Evolutionary conservation across 768 basidiomycete species (phyloP).

Genomic region (Xerocomus spinulosus): DNA sequence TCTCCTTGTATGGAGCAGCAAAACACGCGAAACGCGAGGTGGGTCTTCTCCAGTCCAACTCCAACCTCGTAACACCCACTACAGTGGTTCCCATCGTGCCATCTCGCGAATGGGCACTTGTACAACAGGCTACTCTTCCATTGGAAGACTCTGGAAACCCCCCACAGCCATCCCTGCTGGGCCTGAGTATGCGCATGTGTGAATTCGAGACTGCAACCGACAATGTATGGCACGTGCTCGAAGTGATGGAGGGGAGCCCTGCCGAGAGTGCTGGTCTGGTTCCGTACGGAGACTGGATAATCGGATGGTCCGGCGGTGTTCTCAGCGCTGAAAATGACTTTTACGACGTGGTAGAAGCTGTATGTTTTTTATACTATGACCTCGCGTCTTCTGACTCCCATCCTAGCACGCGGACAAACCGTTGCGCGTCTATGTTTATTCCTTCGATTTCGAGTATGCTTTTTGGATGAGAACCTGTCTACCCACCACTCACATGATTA

Average conservation of each 20-base stretch:
- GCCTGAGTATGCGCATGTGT: conserved; percentile 91
- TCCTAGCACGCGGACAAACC: conserved; percentile 89
- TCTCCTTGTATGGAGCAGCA: conserved; percentile 81
- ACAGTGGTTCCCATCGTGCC: conserved; percentile 82
- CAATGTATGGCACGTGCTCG: conserved; percentile 97
- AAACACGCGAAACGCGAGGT: conserved; percentile 70
- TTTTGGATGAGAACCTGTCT: background rate
- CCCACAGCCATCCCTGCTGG: conserved; percentile 83
- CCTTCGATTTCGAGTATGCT: conserved; percentile 91
- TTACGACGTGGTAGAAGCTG: conserved; percentile 91
- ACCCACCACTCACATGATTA: conserved; percentile 7
- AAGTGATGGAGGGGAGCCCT: conserved; percentile 93
- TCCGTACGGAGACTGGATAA: conserved; percentile 74
- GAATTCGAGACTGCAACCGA: conserved; percentile 84
- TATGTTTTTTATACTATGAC: conserved; percentile 35
- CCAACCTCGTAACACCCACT: background rate
- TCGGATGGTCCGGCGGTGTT: conserved; percentile 94
- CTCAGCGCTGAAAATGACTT: conserved; percentile 91
- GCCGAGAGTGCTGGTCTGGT: conserved; percentile 96
- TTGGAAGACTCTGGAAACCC: conserved; percentile 39
- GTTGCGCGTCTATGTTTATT: conserved; percentile 92
- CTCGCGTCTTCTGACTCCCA: conserved; percentile 1
- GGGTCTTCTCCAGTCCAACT: conserved; percentile 12
- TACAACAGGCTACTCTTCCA: conserved; percentile 34
- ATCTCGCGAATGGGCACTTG: conserved; percentile 76